Evolutionary conservation across 371 early-diverging fungal genomes (phyloP).

Genomic region (Funneliformis caledonium): DNA sequence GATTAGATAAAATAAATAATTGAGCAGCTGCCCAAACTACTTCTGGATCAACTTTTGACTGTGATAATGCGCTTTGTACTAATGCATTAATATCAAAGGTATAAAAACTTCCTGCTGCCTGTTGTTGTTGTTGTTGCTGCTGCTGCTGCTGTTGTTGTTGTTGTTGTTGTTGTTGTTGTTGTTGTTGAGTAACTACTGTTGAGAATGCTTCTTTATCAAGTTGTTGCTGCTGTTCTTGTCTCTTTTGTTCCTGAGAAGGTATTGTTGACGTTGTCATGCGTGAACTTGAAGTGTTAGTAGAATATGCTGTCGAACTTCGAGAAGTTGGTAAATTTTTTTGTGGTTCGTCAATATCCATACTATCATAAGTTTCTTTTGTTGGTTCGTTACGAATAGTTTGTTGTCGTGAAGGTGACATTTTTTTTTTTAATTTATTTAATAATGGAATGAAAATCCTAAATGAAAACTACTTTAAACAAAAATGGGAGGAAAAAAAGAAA

Average conservation of each 20-base stretch:
- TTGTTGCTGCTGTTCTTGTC: no score
- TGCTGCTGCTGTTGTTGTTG: no score
- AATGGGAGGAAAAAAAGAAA: no score
- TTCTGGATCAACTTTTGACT: slow-evolving; percentile 37
- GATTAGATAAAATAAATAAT: slow-evolving; percentile 27
- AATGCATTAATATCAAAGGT: slow-evolving; percentile 30
- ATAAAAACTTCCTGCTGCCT: not conserved
- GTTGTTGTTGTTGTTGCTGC: no score
- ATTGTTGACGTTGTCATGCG: not conserved
- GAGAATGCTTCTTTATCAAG: no score
- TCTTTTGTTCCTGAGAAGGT: no score
- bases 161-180: no score
- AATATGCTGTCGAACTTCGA: not conserved
- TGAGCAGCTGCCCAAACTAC: slow-evolving; percentile 38
- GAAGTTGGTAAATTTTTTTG: not conserved
- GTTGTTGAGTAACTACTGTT: no score
- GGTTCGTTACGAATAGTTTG: not conserved
- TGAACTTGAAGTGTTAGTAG: not conserved
- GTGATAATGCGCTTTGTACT: slow-evolving; percentile 21
- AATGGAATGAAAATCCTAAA: not conserved
- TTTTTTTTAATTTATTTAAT: not conserved
- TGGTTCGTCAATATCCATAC: not conserved
- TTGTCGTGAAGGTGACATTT: not conserved
- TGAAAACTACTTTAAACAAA: not conserved
- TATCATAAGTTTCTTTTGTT: slow-evolving; percentile 1